Conservation (phyloP, 441 rosid genomes). For the Mallotus repandus region DNA sequence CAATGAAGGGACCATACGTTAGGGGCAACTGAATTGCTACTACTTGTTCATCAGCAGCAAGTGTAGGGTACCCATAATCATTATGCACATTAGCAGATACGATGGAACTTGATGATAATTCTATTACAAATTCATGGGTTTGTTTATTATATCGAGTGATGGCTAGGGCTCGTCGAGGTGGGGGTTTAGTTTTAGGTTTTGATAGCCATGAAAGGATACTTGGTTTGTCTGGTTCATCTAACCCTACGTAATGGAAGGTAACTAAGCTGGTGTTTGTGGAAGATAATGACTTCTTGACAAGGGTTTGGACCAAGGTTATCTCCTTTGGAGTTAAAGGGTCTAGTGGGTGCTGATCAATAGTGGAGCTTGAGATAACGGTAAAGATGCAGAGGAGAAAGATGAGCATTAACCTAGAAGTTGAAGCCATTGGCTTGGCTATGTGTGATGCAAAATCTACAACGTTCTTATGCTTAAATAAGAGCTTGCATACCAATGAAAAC, state of each 20-base stretch:
- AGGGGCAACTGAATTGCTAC: constrained; percentile 25
- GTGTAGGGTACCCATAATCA: constrained; percentile 37
- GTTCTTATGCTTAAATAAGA: constrained; percentile 5
- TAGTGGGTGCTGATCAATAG: constrained; percentile 25
- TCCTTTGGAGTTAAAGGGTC: constrained; percentile 35
- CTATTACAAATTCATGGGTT: constrained; percentile 36
- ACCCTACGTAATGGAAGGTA: constrained; percentile 38
- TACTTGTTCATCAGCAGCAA: constrained; percentile 21
- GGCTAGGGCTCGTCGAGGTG: constrained; percentile 34
- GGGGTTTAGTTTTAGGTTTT: neutral
- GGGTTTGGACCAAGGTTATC: constrained; percentile 21
- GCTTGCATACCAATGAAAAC: no score
- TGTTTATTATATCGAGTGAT: constrained; percentile 21
- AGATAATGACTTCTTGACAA: constrained; percentile 20
- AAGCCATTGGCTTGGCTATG: constrained; percentile 15
- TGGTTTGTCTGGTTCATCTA: constrained; percentile 43
- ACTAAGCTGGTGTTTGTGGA: constrained; percentile 15
- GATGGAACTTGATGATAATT: constrained; percentile 23
- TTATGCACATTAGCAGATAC: constrained; percentile 15
- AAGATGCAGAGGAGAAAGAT: constrained; percentile 19
- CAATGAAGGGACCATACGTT: constrained; percentile 26
- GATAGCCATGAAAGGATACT: constrained; percentile 32
- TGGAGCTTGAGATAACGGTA: neutral
- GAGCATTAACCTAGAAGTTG: constrained; percentile 1
- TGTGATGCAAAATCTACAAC: neutral